Base-by-base conservation (phyloP, 495 filamentous ascomycete species). In the Penicillium herquei region DNA sequence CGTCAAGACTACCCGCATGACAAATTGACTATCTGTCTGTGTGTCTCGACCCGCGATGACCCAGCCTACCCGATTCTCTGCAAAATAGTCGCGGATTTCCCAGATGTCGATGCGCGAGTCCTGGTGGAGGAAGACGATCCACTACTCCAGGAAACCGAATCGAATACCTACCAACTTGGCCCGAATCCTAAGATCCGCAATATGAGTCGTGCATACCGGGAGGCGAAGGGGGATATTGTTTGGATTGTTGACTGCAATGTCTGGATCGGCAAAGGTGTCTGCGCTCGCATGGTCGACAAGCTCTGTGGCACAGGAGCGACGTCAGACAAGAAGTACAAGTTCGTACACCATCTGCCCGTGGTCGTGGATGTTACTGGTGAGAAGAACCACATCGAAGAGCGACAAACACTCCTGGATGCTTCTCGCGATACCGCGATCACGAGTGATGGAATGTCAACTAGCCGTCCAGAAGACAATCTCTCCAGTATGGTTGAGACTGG, bases 161-260 rank as follows among this genome's bases (percentile, higher is more conserved):
- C 74, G 31, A 72, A 81, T 49, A 58, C 70, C 39, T 75, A 85
- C 56, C 80, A 82, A 49, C 76, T 98, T 47, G 95, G 95, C 0
- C 95, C 95, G 5, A 99, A 99, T 70, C 95, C 95, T 10, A 99
- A 99, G 74, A 96, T 99, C 63, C 82, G 95, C 18, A 99, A 98
- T 63, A 88, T 98, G 83, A 97, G 92, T 62, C 84, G 91, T 16
- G 93, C 87, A 6, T 99, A 96, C 64, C 76, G 95, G n/a, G 95
- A 98, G 68, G 91, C 92, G 0, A 90, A 88, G 55, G 90, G 90
- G 0, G 92, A 97, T 65, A 83, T 97, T 44, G 77, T 98, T 21
- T 99, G 95, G 95, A 86, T 96, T 43, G 83, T 96, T 21, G 95
- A 99, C 69, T 96, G 92, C 73, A 99, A 99, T 66, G 84, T 98